Percentiles rank a stretch among this genome's conserved stretches.
phyloP scores from a whole-genome alignment of 2,329 filamentous ascomycete species.

The Xylaria sp. region DNA sequence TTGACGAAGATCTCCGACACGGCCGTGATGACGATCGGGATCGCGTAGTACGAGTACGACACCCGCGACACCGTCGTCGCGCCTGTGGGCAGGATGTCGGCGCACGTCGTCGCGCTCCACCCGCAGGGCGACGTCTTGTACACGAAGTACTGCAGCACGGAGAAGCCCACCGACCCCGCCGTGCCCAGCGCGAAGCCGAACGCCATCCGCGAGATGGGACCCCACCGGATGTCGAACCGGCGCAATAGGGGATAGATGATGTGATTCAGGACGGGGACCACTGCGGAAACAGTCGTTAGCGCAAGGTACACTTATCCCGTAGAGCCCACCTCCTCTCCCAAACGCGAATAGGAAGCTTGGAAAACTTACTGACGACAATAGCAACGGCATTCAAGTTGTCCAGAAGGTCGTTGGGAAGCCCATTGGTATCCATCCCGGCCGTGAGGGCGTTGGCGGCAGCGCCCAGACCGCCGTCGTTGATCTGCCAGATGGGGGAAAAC shows the following conservation, averaged over 20 bases:
- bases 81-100: constrained; percentile 30
- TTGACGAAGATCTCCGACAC: constrained; percentile 58
- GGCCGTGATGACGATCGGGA: constrained; percentile 55
- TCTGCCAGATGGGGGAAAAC: constrained; percentile 40
- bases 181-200: constrained; percentile 49
- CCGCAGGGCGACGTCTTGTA: constrained; percentile 36
- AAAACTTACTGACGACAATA: constrained; percentile 41
- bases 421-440: constrained; percentile 45
- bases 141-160: constrained; percentile 35
- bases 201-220: constrained; percentile 48
- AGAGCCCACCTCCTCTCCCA: background rate
- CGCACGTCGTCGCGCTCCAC: constrained; percentile 36
- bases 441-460: constrained; percentile 45
- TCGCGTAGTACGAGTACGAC: constrained; percentile 32
- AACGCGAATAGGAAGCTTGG: background rate
- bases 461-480: constrained; percentile 46
- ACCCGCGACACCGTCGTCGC: constrained; percentile 29
- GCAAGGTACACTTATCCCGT: background rate
- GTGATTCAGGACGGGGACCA: constrained; percentile 45
- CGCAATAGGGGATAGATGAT: constrained; percentile 46
- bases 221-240: constrained; percentile 42
- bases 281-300: constrained; percentile 22
- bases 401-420: constrained; percentile 48
- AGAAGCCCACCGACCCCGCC: constrained; percentile 39
- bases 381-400: constrained; percentile 48